These are phyloP conservation scores for Epichloe hybrida DNA, from an alignment of 2,329 filamentous ascomycete genomes.

Conservation along the genomic window DNA sequence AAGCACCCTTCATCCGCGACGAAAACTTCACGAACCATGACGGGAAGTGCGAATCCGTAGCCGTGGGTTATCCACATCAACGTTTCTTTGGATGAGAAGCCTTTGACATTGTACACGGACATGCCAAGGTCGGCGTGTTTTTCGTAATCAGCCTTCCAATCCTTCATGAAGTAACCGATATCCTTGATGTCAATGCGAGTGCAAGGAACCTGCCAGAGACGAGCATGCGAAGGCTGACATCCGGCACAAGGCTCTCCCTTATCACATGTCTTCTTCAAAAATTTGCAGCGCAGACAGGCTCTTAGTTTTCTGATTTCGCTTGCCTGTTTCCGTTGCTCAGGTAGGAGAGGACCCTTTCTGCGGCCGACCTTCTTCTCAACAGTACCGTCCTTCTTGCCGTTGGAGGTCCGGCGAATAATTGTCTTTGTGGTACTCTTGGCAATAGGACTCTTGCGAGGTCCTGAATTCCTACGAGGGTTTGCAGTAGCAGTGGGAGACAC, in stretches of 20 bases:
- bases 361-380: slow-evolving; percentile 86
- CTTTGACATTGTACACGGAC: slow-evolving; percentile 91
- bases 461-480: slow-evolving; percentile 50
- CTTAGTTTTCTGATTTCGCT: slow-evolving; percentile 92
- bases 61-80: slow-evolving; percentile 90
- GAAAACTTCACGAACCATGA: slow-evolving; percentile 87
- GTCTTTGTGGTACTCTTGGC: slow-evolving; percentile 67
- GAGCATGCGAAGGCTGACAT: slow-evolving; percentile 88
- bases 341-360: slow-evolving; percentile 76
- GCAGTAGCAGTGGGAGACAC: slow-evolving; percentile 51
- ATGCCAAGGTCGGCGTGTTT: slow-evolving; percentile 77
- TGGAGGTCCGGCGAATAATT: slow-evolving; percentile 65
- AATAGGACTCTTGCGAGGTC: slow-evolving; percentile 61
- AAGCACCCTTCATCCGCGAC: slow-evolving; percentile 89
- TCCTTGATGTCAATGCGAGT: slow-evolving; percentile 98
- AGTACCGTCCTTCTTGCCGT: slow-evolving; percentile 64
- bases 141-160: slow-evolving; percentile 96
- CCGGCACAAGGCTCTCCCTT: slow-evolving; percentile 93
- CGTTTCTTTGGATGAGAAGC: slow-evolving; percentile 52
- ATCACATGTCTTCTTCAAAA: slow-evolving; percentile 97
- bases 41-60: slow-evolving; percentile 83
- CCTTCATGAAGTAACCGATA: slow-evolving; percentile 97
- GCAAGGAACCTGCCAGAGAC: slow-evolving; percentile 94
- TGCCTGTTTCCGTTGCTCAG: slow-evolving; percentile 90
- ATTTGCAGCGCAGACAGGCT: slow-evolving; percentile 91